These are phyloP conservation scores for Talaromyces sp. DNA, from an alignment of 2,329 filamentous ascomycete species.

Conservation along the genomic window DNA sequence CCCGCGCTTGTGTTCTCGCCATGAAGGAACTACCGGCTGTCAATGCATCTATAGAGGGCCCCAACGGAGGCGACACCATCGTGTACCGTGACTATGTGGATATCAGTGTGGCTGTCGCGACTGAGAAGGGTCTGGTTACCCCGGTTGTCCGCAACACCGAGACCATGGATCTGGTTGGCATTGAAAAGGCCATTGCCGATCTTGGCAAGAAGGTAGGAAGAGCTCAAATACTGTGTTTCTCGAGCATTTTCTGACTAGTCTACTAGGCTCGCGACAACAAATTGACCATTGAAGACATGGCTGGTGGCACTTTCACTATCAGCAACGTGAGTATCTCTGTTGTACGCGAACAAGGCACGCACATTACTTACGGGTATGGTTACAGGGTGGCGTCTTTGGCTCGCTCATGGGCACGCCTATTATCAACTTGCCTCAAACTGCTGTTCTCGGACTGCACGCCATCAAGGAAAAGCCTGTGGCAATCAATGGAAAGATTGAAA, in stretches of 20 bases:
- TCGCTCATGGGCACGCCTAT: constrained; percentile 97
- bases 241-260: constrained; percentile 11
- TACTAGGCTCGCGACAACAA: constrained; percentile 83
- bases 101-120: constrained; percentile 93
- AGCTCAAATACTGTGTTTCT: neutral
- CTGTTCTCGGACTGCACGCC: constrained; percentile 86
- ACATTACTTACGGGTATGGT: neutral
- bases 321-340: constrained; percentile 59
- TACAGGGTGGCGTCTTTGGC: constrained; percentile 79
- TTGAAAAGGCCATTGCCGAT: constrained; percentile 87
- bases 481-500: constrained; percentile 89
- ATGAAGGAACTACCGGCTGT: constrained; percentile 93
- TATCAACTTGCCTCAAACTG: constrained; percentile 93
- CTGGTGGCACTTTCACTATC: constrained; percentile 95
- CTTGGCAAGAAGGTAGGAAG: constrained; percentile 79
- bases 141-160: constrained; percentile 94
- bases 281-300: constrained; percentile 98
- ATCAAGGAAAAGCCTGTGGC: constrained; percentile 92
- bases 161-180: constrained; percentile 76
- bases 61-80: constrained; percentile 91
- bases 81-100: constrained; percentile 98
- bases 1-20: constrained; percentile 79
- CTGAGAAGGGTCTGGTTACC: constrained; percentile 94
- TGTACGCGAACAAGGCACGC: neutral
- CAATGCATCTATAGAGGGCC: constrained; percentile 95